Base-by-base conservation (phyloP, 768 basidiomycete genomes). In the Omphalotus guepiniiformis region DNA sequence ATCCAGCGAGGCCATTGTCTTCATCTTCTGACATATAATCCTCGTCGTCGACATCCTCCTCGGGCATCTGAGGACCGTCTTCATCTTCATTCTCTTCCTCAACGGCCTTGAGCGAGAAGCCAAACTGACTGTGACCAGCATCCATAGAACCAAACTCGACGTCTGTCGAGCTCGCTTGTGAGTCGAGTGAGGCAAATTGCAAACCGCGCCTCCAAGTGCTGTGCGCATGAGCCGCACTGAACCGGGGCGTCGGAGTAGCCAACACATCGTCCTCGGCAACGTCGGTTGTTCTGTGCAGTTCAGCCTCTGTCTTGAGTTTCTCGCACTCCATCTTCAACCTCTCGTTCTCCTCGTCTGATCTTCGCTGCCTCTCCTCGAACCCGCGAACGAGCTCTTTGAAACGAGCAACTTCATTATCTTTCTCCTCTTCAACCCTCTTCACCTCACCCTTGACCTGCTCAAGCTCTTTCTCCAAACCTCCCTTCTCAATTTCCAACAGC, bases 401-500 rank as follows among this genome's bases (percentile, higher is more conserved):
- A 16, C 30, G 5, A 13, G 11, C 22, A 12, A 49, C 38, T 37
- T 43, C 42, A 11, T 29, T 43, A 16, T 28, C 19, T 37, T 47
- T 46, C 36, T 25, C 38, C 16, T 39, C 27, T 21, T 27, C 60
- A 58, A 27, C 62, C 60, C 3, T 62, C 53, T n/a, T 13, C 44
- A 46, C 38, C n/a, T 39, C 23, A 13, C 29, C 19, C 38, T 28
- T 27, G 16, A 58, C 47, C 63, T 59, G 64, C 26, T 69, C 66
- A 22, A 81, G 54, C 34, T 68, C 68, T 59, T 75, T 78, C 55
- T 76, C 74, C 38, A 86, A 61, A 2, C 69, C 68, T n/a, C 61
- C 63, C 55, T 83, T 86, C 65, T 88, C 88, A 16, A 79, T 71
- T 60, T 88, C 82, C 36, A 88, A 53, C 47, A 87, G 55, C 6